Evolutionary conservation across 139 green algal genomes (phyloP), one percentile per base, ranked within the genome.

Genomic region (Coelastrella sp.): DNA sequence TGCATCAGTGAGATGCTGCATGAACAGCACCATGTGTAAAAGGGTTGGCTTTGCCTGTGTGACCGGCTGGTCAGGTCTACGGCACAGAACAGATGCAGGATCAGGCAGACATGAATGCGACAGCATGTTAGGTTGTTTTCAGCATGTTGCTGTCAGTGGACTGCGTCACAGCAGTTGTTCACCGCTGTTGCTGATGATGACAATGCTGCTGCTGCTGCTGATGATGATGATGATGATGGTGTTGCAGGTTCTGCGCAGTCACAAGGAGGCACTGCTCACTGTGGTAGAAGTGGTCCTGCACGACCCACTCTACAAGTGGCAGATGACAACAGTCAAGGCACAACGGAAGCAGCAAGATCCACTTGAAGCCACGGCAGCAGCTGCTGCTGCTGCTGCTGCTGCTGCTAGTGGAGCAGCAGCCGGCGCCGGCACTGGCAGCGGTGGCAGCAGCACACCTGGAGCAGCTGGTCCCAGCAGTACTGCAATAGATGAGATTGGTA

Each of bases 291-390:
- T 99, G 22, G 97, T 99, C 89, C 95, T 99, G 7, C 96, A 99
- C 89, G 97, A 99, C 92, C 98, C 98, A 1, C 95, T 99, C 60
- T 98, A 98, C 93, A 95, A 93, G 82, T 99, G 98, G 96, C 85
- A 66, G 27, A 88, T 95, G 24, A 96, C 94, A 3, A 92, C 94
- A 70, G 85, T 93, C 12, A 91, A 93, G 73, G 95, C 94, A 19
- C 91, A 93, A 19, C 78, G 93, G 63, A 90, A 93, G n/a, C 95
- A 96, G 91, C 88, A 91, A 75, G 91, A 92, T 49, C 56, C 58
- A 6, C 27, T 73, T 7, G 35, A 56, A 6, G 84, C 10, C 68
- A 78, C 87, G 20, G 86, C 24, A 22, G 86, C 27, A 12, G 86
- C 65, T 25, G 75, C 75, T n/a, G 86, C 60, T 66, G 59, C 19